phyloP scores from a whole-genome alignment of 2,329 filamentous ascomycete species.

The Mariannaea elegans region DNA sequence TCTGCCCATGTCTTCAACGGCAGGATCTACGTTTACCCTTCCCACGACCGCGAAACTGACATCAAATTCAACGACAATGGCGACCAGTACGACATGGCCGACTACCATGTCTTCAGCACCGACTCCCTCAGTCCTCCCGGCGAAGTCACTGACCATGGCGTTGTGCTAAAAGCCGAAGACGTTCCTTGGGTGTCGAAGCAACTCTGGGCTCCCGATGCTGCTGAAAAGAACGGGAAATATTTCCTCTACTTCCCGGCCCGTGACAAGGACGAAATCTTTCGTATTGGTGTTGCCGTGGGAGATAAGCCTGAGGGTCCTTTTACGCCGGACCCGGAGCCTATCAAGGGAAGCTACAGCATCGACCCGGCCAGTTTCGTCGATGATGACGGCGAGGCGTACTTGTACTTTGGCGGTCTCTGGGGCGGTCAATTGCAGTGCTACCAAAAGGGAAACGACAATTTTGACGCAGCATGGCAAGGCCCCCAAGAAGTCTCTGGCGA shows the following conservation, averaged over 20 bases:
- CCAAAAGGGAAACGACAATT: constrained; percentile 61
- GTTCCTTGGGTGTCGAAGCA: constrained; percentile 83
- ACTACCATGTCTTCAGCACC: constrained; percentile 81
- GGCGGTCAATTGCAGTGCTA: constrained; percentile 84
- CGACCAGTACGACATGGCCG: constrained; percentile 85
- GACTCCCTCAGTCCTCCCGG: constrained; percentile 60
- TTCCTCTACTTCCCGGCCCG: constrained; percentile 82
- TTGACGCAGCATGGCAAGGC: constrained; percentile 63
- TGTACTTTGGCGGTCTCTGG: constrained; percentile 83
- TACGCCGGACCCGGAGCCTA: constrained; percentile 68
- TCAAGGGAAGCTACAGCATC: constrained; percentile 77
- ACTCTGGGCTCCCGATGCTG: constrained; percentile 83
- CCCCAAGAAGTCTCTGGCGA: constrained; percentile 67
- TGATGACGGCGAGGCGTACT: constrained; percentile 48
- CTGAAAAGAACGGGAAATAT: constrained; percentile 72
- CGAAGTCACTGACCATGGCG: constrained; percentile 76
- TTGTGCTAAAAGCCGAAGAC: constrained; percentile 70
- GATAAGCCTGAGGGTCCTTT: constrained; percentile 76
- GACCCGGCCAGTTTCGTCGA: constrained; percentile 82
- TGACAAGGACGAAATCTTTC: constrained; percentile 74
- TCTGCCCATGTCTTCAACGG: constrained; percentile 83
- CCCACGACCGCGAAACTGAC: constrained; percentile 79
- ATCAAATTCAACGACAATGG: constrained; percentile 84
- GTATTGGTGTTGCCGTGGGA: constrained; percentile 75
- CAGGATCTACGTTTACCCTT: constrained; percentile 82